These are phyloP conservation scores for Aurantiochytrium sp. DNA, from an alignment of 108 stramenopile genomes.

Conservation along the genomic window DNA sequence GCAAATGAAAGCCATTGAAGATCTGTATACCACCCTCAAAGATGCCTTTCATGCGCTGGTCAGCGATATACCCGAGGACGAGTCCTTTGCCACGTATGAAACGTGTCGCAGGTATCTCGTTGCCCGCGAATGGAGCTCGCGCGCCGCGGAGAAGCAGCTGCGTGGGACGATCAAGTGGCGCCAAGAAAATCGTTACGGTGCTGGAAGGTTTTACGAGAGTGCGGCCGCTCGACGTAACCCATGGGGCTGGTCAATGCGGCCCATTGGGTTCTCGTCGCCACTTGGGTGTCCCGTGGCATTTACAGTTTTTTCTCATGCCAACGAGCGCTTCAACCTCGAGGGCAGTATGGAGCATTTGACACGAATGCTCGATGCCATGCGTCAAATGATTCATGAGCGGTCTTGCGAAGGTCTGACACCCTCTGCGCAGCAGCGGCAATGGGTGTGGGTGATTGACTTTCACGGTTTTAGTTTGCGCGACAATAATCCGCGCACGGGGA, in stretches of 20 bases:
- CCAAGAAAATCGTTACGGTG: background rate
- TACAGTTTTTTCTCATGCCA: background rate
- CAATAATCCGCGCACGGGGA: background rate
- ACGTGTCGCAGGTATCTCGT: constrained; percentile 5
- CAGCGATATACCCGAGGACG: background rate
- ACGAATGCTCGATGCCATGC: background rate
- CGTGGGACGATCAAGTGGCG: background rate
- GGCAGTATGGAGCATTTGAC: background rate
- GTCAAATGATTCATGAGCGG: background rate
- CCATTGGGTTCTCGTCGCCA: background rate
- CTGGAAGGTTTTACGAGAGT: background rate
- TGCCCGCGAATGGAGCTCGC: background rate
- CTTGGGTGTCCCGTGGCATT: background rate
- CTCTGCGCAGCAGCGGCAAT: background rate
- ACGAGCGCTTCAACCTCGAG: background rate
- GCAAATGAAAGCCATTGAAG: background rate
- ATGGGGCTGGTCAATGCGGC: background rate
- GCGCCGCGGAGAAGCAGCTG: background rate
- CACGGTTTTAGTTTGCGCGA: constrained; percentile 1
- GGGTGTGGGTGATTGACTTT: constrained; percentile 20
- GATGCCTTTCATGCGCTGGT: background rate
- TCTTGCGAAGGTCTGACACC: background rate
- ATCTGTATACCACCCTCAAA: background rate
- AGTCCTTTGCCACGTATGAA: background rate
- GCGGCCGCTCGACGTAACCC: background rate